A percentile compares a stretch with the other conserved stretches of the same genome.
These are phyloP conservation scores for Tetraselmis striata DNA, from an alignment of 139 green algal genomes.

Conservation along the genomic window DNA sequence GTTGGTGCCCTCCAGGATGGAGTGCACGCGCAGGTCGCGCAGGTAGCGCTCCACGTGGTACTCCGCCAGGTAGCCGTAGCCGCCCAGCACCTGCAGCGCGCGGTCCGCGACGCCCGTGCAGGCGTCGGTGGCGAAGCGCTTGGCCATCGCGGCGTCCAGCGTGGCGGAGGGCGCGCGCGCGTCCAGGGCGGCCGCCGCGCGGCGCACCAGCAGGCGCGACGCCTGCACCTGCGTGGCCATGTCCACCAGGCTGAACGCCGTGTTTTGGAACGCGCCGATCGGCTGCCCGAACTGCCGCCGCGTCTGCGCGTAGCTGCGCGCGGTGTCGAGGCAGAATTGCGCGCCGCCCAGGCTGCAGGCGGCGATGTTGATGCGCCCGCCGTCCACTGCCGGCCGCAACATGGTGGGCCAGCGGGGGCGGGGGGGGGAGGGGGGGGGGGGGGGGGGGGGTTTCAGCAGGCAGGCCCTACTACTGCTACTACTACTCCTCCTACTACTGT, in stretches of 20 bases:
- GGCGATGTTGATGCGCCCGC: constrained; percentile 77
- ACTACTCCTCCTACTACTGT: too few species aligned
- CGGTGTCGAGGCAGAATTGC: constrained; percentile 56
- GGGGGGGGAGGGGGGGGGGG: too few species aligned
- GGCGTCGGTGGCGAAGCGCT: constrained; percentile 70
- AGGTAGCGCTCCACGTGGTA: constrained; percentile 66
- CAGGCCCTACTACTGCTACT: too few species aligned
- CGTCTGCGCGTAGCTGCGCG: constrained; percentile 35
- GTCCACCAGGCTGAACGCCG: constrained; percentile 72
- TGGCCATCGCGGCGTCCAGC: constrained; percentile 70
- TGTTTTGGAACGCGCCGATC: constrained; percentile 56
- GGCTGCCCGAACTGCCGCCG: constrained; percentile 60
- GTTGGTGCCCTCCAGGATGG: constrained; percentile 77
- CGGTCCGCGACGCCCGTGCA: constrained; percentile 62
- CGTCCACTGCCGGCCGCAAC: constrained; percentile 45
- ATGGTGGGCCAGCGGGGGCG: too few species aligned
- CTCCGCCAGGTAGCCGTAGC: constrained; percentile 73
- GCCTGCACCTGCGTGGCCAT: constrained; percentile 69
- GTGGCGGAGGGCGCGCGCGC: constrained; percentile 26
- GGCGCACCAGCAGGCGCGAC: constrained; percentile 52
- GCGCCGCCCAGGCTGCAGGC: constrained; percentile 73
- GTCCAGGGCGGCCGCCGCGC: constrained; percentile 47
- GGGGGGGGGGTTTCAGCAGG: too few species aligned
- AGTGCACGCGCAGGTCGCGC: constrained; percentile 74
- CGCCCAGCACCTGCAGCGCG: constrained; percentile 68